Evolutionary conservation across 345 rosid genomes (phyloP).

Genomic region (Aurinia saxatilis): DNA sequence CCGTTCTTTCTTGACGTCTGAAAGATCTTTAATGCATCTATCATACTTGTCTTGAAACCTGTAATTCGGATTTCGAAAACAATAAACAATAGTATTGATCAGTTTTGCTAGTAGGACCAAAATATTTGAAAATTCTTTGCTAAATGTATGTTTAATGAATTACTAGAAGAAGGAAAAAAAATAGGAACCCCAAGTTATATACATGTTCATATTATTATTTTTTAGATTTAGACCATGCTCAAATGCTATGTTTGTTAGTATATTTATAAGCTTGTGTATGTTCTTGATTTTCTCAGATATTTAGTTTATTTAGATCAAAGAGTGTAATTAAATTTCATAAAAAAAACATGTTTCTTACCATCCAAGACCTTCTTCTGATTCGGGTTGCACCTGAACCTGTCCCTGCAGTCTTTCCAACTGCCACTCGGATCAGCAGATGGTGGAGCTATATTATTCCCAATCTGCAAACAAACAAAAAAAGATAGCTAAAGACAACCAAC

Average conservation of each 20-base stretch:
- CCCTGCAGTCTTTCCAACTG: conserved; percentile 17
- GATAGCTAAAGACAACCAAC: not conserved
- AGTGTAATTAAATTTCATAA: not conserved
- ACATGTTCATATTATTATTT: too few species aligned
- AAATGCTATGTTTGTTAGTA: too few species aligned
- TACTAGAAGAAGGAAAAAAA: too few species aligned
- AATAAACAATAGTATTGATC: not conserved
- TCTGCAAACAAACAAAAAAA: conserved; percentile 3
- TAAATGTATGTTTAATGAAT: too few species aligned
- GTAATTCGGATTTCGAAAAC: not conserved
- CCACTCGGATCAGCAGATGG: conserved; percentile 21
- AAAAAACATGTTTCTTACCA: conserved; percentile 6
- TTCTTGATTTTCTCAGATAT: too few species aligned
- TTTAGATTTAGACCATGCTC: too few species aligned
- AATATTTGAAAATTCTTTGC: too few species aligned
- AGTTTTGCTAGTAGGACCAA: not conserved
- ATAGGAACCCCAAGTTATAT: too few species aligned
- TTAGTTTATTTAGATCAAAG: not conserved
- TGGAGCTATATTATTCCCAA: conserved; percentile 21
- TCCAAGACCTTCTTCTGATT: conserved; percentile 16
- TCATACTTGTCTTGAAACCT: not conserved
- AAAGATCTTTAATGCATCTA: not conserved
- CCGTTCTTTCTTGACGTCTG: not conserved
- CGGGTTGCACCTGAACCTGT: conserved; percentile 1
- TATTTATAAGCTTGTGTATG: too few species aligned